Evolutionary conservation across 371 early-diverging fungal species (phyloP).

Genomic region (Dichotomocladium elegans): DNA sequence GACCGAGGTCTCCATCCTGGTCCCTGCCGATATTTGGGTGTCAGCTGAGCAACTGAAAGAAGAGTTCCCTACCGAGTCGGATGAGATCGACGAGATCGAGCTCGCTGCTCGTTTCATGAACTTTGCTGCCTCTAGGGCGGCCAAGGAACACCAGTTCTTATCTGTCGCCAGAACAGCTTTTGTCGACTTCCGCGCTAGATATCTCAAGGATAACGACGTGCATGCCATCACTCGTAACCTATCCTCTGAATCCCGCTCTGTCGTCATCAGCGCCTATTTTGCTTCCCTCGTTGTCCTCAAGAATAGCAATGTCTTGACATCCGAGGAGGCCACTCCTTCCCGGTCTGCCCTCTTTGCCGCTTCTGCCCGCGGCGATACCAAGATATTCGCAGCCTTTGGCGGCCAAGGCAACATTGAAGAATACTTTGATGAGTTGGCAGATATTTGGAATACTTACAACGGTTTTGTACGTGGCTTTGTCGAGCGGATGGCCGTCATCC

Average conservation of each 20-base stretch:
- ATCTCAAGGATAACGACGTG: slow-evolving; percentile 81
- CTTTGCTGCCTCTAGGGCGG: slow-evolving; percentile 61
- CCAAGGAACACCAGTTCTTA: slow-evolving; percentile 59
- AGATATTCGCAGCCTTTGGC: slow-evolving; percentile 88
- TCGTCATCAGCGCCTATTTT: slow-evolving; percentile 80
- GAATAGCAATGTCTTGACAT: slow-evolving; percentile 37
- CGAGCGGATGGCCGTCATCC: slow-evolving; percentile 70
- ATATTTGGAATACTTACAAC: slow-evolving; percentile 79
- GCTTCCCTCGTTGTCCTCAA: slow-evolving; percentile 71
- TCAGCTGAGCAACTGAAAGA: slow-evolving; percentile 87
- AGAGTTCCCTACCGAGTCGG: slow-evolving; percentile 59
- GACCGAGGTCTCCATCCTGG: slow-evolving; percentile 79
- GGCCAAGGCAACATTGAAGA: slow-evolving; percentile 96
- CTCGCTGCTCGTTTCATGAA: slow-evolving; percentile 74
- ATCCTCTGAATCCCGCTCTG: slow-evolving; percentile 54
- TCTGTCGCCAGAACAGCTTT: slow-evolving; percentile 79
- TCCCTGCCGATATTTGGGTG: slow-evolving; percentile 85
- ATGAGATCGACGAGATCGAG: slow-evolving; percentile 64
- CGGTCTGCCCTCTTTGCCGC: slow-evolving; percentile 66
- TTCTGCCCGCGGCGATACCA: slow-evolving; percentile 62
- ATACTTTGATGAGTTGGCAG: slow-evolving; percentile 90
- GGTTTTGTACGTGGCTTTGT: slow-evolving; percentile 78
- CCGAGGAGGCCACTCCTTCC: slow-evolving; percentile 43
- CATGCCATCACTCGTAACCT: slow-evolving; percentile 73
- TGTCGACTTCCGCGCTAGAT: slow-evolving; percentile 68